Conservation (phyloP, 176 grass and related monocot genomes). For the Tillandsia leiboldiana region DNA sequence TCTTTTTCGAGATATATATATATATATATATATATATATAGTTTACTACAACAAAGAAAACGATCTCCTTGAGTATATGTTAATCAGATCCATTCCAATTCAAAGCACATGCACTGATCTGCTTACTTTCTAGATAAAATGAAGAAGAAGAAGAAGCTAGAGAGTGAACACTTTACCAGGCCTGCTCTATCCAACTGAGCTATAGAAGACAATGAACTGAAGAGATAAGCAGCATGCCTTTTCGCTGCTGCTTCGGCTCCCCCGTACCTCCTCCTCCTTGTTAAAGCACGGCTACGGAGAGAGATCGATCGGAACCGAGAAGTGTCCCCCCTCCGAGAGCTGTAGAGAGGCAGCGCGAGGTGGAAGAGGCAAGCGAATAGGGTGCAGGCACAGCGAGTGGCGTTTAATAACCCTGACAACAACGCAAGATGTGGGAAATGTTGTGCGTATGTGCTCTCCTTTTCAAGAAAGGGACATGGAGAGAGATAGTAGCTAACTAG, state of each 20-base stretch:
- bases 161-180: neutral
- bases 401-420: constrained; percentile 20
- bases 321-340: neutral
- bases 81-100: no score
- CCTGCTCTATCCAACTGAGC: constrained; percentile 2
- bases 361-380: constrained; percentile 11
- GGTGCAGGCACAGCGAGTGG: constrained; percentile 6
- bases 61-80: no score
- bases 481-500: constrained; percentile 24
- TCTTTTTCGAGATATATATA: no score
- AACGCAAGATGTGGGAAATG: neutral
- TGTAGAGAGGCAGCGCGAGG: neutral
- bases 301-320: no score
- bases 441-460: constrained; percentile 10
- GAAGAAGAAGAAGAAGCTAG: no score
- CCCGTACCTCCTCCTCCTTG: no score
- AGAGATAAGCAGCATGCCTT: no score
- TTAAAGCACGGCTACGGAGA: no score
- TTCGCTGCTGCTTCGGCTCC: neutral
- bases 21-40: no score
- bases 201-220: neutral
- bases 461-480: constrained; percentile 19
- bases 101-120: no score
- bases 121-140: no score
- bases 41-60: no score